Evolutionary conservation across 2,329 filamentous ascomycete genomes (phyloP).

Genomic region (Colletotrichum sp.): DNA sequence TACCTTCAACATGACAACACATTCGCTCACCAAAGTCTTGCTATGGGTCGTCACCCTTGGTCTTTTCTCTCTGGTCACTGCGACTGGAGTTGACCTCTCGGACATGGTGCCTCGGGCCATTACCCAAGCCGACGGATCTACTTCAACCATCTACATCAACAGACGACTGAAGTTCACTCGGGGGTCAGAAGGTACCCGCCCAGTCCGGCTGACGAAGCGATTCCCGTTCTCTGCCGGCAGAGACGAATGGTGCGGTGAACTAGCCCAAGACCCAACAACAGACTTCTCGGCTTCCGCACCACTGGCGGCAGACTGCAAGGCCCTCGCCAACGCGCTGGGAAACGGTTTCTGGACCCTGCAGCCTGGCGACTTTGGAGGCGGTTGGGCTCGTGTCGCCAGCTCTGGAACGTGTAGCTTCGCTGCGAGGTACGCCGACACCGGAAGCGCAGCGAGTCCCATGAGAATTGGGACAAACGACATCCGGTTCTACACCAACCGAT

Average conservation of each 20-base stretch:
- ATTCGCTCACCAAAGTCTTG: background rate
- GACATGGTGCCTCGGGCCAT: background rate
- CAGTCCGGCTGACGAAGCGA: background rate
- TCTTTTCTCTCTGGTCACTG: background rate
- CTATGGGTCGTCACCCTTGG: background rate
- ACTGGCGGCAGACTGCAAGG: conserved; percentile 9
- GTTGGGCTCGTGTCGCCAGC: conserved; percentile 13
- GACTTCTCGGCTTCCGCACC: conserved; percentile 14
- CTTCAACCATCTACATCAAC: background rate
- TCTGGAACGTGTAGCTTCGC: conserved; percentile 20
- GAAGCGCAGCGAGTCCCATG: background rate
- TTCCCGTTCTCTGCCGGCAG: conserved; percentile 13
- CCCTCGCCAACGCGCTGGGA: background rate
- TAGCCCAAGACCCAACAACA: background rate
- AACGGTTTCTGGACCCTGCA: conserved; percentile 17
- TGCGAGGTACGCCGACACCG: background rate
- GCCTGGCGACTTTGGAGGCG: conserved; percentile 3
- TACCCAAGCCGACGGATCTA: background rate
- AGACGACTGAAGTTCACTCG: background rate
- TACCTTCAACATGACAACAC: background rate
- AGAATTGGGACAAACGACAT: conserved; percentile 21
- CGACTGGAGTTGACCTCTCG: background rate
- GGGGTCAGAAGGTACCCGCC: background rate
- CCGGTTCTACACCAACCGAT: conserved; percentile 14
- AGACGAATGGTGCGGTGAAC: conserved; percentile 21